These are phyloP conservation scores for Fusarium sp. DNA, from an alignment of 2,329 filamentous ascomycete species.

Conservation along the genomic window DNA sequence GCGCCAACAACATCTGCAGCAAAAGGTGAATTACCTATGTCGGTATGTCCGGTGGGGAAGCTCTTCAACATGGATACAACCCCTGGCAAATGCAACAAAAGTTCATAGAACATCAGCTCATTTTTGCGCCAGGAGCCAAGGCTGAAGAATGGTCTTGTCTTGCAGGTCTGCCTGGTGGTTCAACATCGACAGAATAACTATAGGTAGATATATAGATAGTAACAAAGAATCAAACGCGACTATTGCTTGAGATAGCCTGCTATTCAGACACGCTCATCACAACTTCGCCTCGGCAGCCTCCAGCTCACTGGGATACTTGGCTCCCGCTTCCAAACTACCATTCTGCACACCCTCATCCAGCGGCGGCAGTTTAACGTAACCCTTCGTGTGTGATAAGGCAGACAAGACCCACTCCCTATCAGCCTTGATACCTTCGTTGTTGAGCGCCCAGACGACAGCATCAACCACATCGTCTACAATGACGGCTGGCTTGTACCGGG, in stretches of 20 bases:
- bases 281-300: constrained; percentile 39
- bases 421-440: constrained; percentile 61
- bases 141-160: neutral
- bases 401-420: constrained; percentile 50
- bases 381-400: constrained; percentile 45
- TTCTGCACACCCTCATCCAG: constrained; percentile 24
- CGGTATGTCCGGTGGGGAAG: neutral
- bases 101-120: neutral
- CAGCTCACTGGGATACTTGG: constrained; percentile 39
- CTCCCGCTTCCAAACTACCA: constrained; percentile 1
- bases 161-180: neutral
- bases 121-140: neutral
- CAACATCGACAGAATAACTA: neutral
- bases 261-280: constrained; percentile 4
- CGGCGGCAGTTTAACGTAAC: constrained; percentile 43
- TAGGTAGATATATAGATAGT: neutral
- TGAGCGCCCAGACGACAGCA: constrained; percentile 81
- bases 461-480: constrained; percentile 80
- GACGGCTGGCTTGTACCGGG: constrained; percentile 70
- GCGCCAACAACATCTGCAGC: constrained; percentile 36
- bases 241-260: neutral
- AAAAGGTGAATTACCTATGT: neutral
- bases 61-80: neutral
- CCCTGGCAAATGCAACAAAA: neutral
- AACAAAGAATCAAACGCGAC: neutral